These are phyloP conservation scores for Ogataea salicorniae DNA, from an alignment of 805 yeast species.

Conservation along the genomic window DNA sequence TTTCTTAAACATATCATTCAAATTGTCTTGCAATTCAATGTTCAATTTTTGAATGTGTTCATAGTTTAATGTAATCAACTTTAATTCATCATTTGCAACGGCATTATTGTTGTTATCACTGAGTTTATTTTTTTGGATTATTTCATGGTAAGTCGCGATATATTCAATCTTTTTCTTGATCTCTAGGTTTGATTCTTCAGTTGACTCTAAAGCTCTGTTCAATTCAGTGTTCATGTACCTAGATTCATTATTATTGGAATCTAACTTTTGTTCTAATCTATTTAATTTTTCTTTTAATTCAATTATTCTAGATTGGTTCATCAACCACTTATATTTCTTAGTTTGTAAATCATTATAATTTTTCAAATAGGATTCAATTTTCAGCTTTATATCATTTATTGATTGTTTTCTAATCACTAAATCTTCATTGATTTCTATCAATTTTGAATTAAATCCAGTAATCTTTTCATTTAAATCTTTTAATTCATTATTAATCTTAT, in stretches of 20 bases:
- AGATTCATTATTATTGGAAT: slow-evolving; percentile 50
- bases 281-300: slow-evolving; percentile 42
- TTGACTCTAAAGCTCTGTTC: slow-evolving; percentile 45
- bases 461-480: slow-evolving; percentile 34
- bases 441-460: slow-evolving; percentile 22
- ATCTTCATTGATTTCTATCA: slow-evolving; percentile 15
- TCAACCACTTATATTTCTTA: slow-evolving; percentile 21
- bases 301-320: slow-evolving; percentile 38
- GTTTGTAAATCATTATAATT: slow-evolving; percentile 15
- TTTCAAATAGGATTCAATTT: slow-evolving; percentile 24
- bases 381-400: slow-evolving; percentile 25
- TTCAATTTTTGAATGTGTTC: slow-evolving; percentile 5
- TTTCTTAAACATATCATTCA: slow-evolving; percentile 15
- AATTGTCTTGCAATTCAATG: slow-evolving; percentile 5
- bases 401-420: slow-evolving; percentile 4
- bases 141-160: background rate
- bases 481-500: slow-evolving; percentile 42
- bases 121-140: too few species aligned
- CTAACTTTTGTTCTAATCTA: slow-evolving; percentile 38
- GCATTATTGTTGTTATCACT: too few species aligned
- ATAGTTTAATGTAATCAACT: slow-evolving; percentile 7
- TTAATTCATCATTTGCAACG: slow-evolving; percentile 1
- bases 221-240: slow-evolving; percentile 61
- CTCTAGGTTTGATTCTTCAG: slow-evolving; percentile 37
- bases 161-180: slow-evolving; percentile 17